Conservation (phyloP, 805 yeast species). For the Sugiyamaella floridensis region DNA sequence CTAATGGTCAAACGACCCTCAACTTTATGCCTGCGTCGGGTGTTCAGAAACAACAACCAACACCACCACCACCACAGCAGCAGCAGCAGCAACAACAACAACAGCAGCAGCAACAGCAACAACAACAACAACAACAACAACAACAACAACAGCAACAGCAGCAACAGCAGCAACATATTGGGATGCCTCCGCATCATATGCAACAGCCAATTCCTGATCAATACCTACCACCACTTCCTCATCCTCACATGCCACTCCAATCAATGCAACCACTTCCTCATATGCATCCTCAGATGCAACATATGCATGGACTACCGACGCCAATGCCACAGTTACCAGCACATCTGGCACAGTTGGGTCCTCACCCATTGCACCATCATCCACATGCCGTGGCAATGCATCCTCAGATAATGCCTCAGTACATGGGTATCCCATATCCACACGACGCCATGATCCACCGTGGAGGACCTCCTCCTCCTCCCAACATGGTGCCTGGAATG, state of each 20-base stretch:
- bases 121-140: neutral
- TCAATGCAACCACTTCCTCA: neutral
- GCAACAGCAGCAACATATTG: neutral
- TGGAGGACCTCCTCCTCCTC: too few species aligned
- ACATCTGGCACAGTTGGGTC: neutral
- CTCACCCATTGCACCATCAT: neutral
- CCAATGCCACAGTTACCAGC: neutral
- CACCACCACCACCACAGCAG: too few species aligned
- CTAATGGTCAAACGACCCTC: constrained; percentile 2
- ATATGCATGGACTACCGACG: neutral
- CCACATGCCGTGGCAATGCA: neutral
- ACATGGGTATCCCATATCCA: neutral
- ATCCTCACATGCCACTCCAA: neutral
- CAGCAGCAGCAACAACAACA: neutral
- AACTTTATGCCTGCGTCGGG: neutral
- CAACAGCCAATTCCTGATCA: neutral
- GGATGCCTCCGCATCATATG: neutral
- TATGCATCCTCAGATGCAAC: neutral
- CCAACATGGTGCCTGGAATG: too few species aligned
- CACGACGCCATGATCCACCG: too few species aligned
- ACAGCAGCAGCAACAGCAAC: neutral
- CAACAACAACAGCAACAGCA: neutral
- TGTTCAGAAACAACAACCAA: neutral
- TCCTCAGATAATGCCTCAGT: neutral
- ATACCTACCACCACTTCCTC: neutral